phyloP scores from a whole-genome alignment of 2,329 filamentous ascomycete species.

The Colletotrichum sp. region DNA sequence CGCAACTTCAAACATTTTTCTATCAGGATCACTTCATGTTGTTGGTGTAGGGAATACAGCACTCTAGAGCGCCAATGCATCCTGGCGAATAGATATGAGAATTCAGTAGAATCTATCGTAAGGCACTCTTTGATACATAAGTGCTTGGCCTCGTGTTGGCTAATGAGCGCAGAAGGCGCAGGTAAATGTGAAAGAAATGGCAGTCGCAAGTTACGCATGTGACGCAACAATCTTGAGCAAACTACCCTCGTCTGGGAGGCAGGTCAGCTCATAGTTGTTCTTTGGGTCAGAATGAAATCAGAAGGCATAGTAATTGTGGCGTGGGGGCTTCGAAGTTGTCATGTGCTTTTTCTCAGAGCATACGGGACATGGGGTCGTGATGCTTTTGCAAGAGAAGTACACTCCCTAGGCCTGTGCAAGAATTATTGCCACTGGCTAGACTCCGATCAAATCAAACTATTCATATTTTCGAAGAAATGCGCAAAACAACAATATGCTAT shows the following conservation, averaged over 20 bases:
- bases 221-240: background rate
- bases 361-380: background rate
- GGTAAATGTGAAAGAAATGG: background rate
- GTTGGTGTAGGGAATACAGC: background rate
- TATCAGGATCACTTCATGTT: background rate
- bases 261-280: background rate
- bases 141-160: background rate
- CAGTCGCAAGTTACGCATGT: background rate
- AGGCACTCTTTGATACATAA: background rate
- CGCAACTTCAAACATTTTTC: background rate
- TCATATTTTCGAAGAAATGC: background rate
- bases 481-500: background rate
- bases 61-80: background rate
- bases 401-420: too few species aligned
- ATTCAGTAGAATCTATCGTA: background rate
- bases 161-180: background rate
- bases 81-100: background rate
- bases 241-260: background rate
- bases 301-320: fast-evolving
- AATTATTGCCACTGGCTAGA: background rate
- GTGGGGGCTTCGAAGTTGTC: background rate
- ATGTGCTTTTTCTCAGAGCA: background rate
- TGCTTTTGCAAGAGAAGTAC: too few species aligned
- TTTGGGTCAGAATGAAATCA: background rate
- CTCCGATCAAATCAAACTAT: background rate